Evolutionary conservation across 306 rosid species (phyloP).

Genomic region (Trifolium pratense): DNA sequence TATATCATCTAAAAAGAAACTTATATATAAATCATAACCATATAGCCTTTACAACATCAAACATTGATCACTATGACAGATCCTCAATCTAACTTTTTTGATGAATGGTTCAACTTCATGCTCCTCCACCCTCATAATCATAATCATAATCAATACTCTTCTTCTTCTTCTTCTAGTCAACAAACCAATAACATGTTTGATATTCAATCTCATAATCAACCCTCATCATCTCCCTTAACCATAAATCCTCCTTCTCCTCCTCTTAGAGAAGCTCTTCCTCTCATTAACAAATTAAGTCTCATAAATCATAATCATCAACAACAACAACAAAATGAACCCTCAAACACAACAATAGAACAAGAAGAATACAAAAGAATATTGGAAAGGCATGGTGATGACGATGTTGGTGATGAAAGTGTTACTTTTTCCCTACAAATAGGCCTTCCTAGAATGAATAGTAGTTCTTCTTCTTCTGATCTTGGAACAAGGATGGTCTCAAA

Average conservation of each 20-base stretch:
- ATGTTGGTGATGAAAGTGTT: constrained; percentile 32
- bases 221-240: constrained; percentile 39
- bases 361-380: constrained; percentile 25
- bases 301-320: constrained; percentile 18
- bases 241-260: constrained; percentile 48
- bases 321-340: constrained; percentile 36
- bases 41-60: constrained; percentile 31
- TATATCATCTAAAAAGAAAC: constrained; percentile 38
- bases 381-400: constrained; percentile 12
- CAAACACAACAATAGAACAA: constrained; percentile 23
- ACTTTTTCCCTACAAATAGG: constrained; percentile 69
- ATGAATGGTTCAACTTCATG: constrained; percentile 61
- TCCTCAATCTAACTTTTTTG: constrained; percentile 58
- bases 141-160: not conserved
- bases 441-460: constrained; percentile 52
- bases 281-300: constrained; percentile 58
- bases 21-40: constrained; percentile 31
- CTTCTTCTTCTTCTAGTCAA: constrained; percentile 35
- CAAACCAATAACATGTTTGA: constrained; percentile 46
- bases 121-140: constrained; percentile 46
- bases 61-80: constrained; percentile 58
- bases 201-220: constrained; percentile 37
- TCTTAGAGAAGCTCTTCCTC: constrained; percentile 67
- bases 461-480: constrained; percentile 42
- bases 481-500: constrained; percentile 41